These are phyloP conservation scores for Fusarium pininemorale DNA, from an alignment of 2,329 filamentous ascomycete genomes.

Conservation along the genomic window DNA sequence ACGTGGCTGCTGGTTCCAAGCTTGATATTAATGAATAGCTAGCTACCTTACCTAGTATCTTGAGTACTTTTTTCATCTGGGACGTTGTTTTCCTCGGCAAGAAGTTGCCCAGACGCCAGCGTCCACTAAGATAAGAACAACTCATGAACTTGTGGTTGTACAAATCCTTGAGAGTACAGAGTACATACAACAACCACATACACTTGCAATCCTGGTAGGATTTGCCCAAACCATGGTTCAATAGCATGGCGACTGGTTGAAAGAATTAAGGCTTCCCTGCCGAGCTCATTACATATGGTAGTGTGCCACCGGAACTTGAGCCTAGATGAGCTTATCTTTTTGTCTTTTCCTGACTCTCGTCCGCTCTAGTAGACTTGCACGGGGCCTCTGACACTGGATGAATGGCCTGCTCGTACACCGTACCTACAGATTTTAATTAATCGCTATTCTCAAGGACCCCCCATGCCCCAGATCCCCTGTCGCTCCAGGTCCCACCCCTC, in stretches of 20 bases:
- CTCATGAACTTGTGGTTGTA: not conserved
- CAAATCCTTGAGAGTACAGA: not conserved
- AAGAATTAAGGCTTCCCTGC: conserved; percentile 17
- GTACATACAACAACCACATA: not conserved
- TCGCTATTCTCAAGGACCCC: conserved; percentile 5
- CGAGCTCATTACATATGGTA: conserved; percentile 7
- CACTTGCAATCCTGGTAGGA: conserved; percentile 17
- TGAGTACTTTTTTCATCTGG: too few relatives aligned
- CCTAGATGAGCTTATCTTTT: conserved; percentile 32
- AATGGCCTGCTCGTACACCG: not conserved
- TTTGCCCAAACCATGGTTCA: conserved; percentile 23
- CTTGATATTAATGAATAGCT: not conserved
- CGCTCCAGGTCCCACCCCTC: conserved; percentile 15
- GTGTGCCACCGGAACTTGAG: conserved; percentile 14
- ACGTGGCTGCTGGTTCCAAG: not conserved
- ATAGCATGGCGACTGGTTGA: conserved; percentile 15
- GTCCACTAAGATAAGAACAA: not conserved
- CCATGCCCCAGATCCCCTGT: conserved; percentile 7
- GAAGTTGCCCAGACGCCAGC: not conserved
- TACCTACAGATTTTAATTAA: conserved; percentile 17
- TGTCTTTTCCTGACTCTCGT: conserved; percentile 5
- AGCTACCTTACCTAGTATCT: too few relatives aligned
- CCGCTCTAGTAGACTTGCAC: conserved; percentile 4
- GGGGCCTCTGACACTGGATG: not conserved
- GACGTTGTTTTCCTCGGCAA: not conserved